Percentiles rank a stretch among this genome's conserved stretches.
These are phyloP conservation scores for Coleophoma crateriformis DNA, from an alignment of 2,329 filamentous ascomycete genomes.

Conservation along the genomic window DNA sequence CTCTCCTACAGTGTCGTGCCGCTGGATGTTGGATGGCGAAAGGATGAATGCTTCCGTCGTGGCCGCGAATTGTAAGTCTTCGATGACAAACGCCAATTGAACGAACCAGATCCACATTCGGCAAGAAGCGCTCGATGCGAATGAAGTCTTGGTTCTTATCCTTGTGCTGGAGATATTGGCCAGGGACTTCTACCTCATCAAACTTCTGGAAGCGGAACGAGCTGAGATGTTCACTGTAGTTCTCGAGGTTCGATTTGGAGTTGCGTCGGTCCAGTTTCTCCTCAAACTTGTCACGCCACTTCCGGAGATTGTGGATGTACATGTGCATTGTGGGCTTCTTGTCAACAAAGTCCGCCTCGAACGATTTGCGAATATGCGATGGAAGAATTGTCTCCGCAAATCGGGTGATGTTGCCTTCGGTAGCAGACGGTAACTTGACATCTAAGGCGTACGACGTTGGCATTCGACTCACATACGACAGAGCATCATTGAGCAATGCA, in stretches of 20 bases:
- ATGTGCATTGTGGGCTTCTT: conserved; percentile 97
- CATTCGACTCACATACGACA: conserved; percentile 86
- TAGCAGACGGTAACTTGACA: conserved; percentile 82
- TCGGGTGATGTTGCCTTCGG: conserved; percentile 91
- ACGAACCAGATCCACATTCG: conserved; percentile 88
- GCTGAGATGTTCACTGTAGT: conserved; percentile 83
- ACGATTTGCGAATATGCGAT: conserved; percentile 89
- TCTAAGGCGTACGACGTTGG: conserved; percentile 84
- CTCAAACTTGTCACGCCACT: conserved; percentile 96
- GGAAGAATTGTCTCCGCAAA: conserved; percentile 97
- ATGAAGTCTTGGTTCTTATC: conserved; percentile 99
- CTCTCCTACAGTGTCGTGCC: conserved; percentile 82
- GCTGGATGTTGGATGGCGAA: conserved; percentile 97
- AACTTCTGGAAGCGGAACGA: conserved; percentile 98
- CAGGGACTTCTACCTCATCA: conserved; percentile 95
- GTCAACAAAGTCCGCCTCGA: conserved; percentile 93
- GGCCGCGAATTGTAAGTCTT: conserved; percentile 89
- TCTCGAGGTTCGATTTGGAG: conserved; percentile 53
- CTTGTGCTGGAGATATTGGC: conserved; percentile 93
- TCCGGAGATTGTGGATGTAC: conserved; percentile 94
- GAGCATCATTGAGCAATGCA: conserved; percentile 90
- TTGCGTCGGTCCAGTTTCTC: conserved; percentile 78
- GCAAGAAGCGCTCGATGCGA: conserved; percentile 92
- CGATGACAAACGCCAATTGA: conserved; percentile 88
- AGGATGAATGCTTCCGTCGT: conserved; percentile 94